Percentiles rank a stretch among this genome's conserved stretches.
Evolutionary conservation across 345 rosid genomes (phyloP).

Genomic region (Pelargonium nanum): DNA sequence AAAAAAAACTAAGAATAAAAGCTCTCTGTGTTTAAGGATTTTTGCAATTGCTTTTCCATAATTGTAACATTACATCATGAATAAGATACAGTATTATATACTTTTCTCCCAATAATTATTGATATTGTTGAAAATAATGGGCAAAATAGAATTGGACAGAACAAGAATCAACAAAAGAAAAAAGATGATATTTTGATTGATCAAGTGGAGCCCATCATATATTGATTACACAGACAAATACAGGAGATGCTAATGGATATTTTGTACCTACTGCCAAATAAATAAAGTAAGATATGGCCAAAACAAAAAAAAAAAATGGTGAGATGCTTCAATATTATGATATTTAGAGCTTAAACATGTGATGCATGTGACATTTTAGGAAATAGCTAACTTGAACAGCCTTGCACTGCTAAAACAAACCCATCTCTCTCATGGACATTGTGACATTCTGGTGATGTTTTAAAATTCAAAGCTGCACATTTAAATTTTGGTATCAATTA

Average conservation of each 20-base stretch:
- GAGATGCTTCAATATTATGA: too few relatives aligned
- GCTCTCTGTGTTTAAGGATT: not conserved
- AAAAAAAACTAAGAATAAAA: not conserved
- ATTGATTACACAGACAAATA: too few relatives aligned
- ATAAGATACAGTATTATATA: not conserved
- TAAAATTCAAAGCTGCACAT: too few relatives aligned
- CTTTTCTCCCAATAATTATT: not conserved
- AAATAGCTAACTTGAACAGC: not conserved
- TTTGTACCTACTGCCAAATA: too few relatives aligned
- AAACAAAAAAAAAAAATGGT: too few relatives aligned
- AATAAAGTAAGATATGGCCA: too few relatives aligned
- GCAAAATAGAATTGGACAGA: too few relatives aligned
- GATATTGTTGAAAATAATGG: not conserved
- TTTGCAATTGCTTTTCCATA: not conserved
- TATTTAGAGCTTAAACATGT: not conserved
- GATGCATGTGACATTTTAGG: not conserved
- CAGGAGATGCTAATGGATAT: too few relatives aligned
- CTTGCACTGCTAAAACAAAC: too few relatives aligned
- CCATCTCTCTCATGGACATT: not conserved
- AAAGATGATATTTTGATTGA: not conserved
- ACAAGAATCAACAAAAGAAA: too few relatives aligned
- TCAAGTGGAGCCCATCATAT: not conserved
- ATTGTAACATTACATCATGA: not conserved
- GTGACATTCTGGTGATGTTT: not conserved
- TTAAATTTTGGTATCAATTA: too few relatives aligned